Evolutionary conservation across 257 asterid species (phyloP), one percentile per base, ranked within the genome.

Genomic region (Primulina eburnea): DNA sequence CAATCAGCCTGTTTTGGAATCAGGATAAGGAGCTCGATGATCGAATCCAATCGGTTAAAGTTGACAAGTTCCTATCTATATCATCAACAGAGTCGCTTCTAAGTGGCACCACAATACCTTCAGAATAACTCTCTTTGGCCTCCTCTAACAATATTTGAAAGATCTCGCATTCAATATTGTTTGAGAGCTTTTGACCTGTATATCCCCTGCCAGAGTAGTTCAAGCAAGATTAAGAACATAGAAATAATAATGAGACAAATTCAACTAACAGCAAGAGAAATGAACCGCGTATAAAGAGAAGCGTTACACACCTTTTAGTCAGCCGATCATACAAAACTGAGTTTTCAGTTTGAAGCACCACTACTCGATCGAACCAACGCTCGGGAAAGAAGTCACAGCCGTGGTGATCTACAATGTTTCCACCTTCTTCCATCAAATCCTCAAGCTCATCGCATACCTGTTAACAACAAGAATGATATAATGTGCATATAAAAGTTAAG

Each of bases 341-440:
- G 59, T 86, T 94, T 47, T 87, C 92, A 7, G 97, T 85, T 81
- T 87, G 97, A 47, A 94, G 96, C 28, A 90, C 96, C 61, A 89
- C 96, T 2, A 91, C 92, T 24, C 43, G 86, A 58, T 94, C 88
- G 7, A 94, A 94, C 97, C 99, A 93, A 43, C 96, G 92, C 72
- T 93, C 96, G 0, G 99, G 97, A 69, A 93, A 93, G 79, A 93
- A 93, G 75, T 93, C 97, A 21, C 99, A 89, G 24, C 99, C 96
- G 71, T 89, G 99, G 81, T 93, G 82, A 84, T 93, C 99, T 74
- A 93, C 95, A 71, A 93, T 93, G 89, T 79, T 89, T 40, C 99
- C 99, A 71, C 99, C 97, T 66, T 75, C 83, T 76, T 87, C 96
- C 97, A 93, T 93, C 83, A 86, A 63, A 78, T 90, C 96, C 74